Evolutionary conservation across 352 stramenopile genomes (phyloP).

Genomic region (Phytophthora palmivora): DNA sequence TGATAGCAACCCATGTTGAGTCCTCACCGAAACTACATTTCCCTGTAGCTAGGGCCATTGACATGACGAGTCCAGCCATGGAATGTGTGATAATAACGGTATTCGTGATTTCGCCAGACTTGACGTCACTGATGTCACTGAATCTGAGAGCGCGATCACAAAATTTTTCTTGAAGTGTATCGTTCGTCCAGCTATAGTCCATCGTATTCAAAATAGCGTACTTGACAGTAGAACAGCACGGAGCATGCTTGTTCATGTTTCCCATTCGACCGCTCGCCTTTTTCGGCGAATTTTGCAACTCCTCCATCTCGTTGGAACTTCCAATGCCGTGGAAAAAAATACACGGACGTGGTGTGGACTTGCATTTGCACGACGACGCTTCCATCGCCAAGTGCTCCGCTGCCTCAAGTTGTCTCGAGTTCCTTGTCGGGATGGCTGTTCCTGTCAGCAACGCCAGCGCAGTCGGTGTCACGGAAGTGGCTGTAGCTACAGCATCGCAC

Average conservation of each 20-base stretch:
- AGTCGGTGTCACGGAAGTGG: constrained; percentile 17
- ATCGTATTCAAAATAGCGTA: constrained; percentile 31
- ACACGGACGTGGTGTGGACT: too few relatives aligned
- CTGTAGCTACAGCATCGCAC: constrained; percentile 9
- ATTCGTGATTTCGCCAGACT: constrained; percentile 10
- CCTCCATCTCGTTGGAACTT: constrained; percentile 19
- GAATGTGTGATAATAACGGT: constrained; percentile 32
- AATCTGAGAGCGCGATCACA: constrained; percentile 27
- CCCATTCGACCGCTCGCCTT: constrained; percentile 23
- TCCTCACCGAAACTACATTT: constrained; percentile 32
- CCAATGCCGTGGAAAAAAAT: too few relatives aligned
- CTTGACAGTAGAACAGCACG: constrained; percentile 28
- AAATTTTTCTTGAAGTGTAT: constrained; percentile 24
- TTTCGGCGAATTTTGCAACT: constrained; percentile 24
- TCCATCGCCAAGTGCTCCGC: constrained; percentile 20
- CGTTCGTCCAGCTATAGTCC: constrained; percentile 24
- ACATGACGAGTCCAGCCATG: constrained; percentile 27
- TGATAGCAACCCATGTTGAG: constrained; percentile 40
- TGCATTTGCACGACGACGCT: too few relatives aligned
- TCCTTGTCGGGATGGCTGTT: constrained; percentile 1
- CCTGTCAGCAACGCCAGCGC: constrained; percentile 23
- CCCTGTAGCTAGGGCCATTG: constrained; percentile 23
- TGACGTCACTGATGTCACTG: constrained; percentile 11
- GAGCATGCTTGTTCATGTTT: constrained; percentile 25
- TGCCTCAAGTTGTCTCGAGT: constrained; percentile 13